These are phyloP conservation scores for Chloris gayana DNA, from an alignment of 176 grass and related monocot species.

Conservation along the genomic window DNA sequence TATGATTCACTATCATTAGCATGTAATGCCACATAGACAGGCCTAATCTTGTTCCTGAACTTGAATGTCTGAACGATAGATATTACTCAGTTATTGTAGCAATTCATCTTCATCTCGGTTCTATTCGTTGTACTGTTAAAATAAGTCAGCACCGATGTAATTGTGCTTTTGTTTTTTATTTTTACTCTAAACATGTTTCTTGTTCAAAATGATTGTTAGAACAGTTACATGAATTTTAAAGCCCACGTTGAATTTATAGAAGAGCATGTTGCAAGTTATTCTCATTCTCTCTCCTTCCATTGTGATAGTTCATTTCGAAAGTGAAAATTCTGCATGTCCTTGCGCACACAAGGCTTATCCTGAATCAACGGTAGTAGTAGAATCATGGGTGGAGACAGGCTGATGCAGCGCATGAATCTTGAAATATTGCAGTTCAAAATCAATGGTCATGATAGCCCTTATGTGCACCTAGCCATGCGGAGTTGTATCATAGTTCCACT, in stretches of 20 bases:
- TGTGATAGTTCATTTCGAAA: background rate
- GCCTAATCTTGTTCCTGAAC: slow-evolving; percentile 32
- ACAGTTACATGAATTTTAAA: background rate
- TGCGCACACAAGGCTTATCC: too few species aligned
- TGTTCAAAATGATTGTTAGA: background rate
- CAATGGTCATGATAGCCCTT: too few species aligned
- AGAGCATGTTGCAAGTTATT: background rate
- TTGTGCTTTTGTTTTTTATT: slow-evolving; percentile 23
- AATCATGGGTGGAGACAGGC: too few species aligned
- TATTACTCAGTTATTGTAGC: slow-evolving; percentile 42
- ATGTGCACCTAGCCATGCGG: too few species aligned
- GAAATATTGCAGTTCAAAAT: too few species aligned
- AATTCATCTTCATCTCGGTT: slow-evolving; percentile 24
- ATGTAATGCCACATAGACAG: slow-evolving; percentile 45
- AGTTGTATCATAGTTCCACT: too few species aligned
- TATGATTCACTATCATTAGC: slow-evolving; percentile 17
- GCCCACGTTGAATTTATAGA: background rate
- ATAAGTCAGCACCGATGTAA: slow-evolving; percentile 34
- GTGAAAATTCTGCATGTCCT: too few species aligned
- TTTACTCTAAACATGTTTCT: background rate
- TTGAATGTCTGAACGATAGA: slow-evolving; percentile 29
- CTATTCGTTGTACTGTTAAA: slow-evolving; percentile 52
- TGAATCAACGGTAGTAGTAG: too few species aligned
- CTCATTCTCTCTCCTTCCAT: background rate
- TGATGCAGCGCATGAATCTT: too few species aligned